Evolutionary conservation across 345 rosid species (phyloP).

Genomic region (Balakata baccata): DNA sequence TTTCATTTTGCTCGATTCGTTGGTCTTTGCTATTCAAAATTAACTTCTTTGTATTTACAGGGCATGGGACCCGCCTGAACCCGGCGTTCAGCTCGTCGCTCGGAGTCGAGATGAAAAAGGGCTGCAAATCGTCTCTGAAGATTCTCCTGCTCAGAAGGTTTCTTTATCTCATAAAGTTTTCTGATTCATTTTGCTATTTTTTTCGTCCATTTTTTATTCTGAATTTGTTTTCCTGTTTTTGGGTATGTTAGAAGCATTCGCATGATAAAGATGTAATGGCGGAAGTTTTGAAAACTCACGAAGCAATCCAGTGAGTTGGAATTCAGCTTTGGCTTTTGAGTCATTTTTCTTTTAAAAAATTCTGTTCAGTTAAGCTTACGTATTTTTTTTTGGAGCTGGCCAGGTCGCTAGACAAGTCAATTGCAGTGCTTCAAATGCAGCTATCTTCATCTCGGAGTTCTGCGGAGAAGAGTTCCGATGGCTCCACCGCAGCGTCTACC

Average conservation of each 20-base stretch:
- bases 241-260: constrained; percentile 29
- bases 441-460: constrained; percentile 59
- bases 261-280: constrained; percentile 51
- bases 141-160: constrained; percentile 58
- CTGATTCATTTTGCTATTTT: neutral
- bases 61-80: constrained; percentile 49
- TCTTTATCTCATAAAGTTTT: neutral
- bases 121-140: constrained; percentile 52
- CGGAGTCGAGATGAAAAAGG: constrained; percentile 57
- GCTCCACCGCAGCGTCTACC: constrained; percentile 27
- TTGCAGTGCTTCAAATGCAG: constrained; percentile 67
- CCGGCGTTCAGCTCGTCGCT: constrained; percentile 49
- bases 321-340: neutral
- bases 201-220: neutral
- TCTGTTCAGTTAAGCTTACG: too few relatives aligned
- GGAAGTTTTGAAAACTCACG: constrained; percentile 68
- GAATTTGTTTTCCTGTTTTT: neutral
- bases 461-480: constrained; percentile 39
- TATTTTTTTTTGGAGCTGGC: neutral
- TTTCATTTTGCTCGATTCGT: neutral
- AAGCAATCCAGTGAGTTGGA: constrained; percentile 73
- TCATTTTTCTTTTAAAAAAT: too few relatives aligned
- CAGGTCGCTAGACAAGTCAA: constrained; percentile 80
- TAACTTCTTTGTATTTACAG: constrained; percentile 31
- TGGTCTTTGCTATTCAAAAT: neutral